These are phyloP conservation scores for Arbutus unedo DNA, from an alignment of 148 eudicot species.

Conservation along the genomic window DNA sequence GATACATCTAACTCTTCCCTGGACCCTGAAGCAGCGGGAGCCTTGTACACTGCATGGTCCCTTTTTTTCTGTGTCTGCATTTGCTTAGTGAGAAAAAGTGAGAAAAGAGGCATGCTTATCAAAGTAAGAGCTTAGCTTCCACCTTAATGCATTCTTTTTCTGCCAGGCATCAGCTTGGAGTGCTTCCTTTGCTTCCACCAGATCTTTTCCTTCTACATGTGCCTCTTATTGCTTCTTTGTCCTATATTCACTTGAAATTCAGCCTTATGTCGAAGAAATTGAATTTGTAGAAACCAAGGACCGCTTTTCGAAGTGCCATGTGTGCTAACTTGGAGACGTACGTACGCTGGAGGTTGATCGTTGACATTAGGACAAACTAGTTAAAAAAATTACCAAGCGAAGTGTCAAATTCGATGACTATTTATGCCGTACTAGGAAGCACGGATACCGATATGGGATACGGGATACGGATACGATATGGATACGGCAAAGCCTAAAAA, in stretches of 20 bases:
- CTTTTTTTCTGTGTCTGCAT: background rate
- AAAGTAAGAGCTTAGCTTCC: background rate
- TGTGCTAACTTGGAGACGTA: background rate
- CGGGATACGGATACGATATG: too few species aligned
- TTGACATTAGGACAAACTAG: background rate
- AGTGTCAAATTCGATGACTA: background rate
- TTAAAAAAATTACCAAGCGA: background rate
- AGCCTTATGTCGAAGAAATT: background rate
- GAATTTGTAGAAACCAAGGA: background rate
- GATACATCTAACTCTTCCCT: too few species aligned
- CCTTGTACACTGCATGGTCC: too few species aligned
- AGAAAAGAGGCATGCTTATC: background rate
- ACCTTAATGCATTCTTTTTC: background rate
- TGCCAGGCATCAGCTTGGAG: too few species aligned
- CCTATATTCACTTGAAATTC: background rate
- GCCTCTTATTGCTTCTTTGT: conserved; percentile 3
- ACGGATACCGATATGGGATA: too few species aligned
- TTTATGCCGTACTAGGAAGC: background rate
- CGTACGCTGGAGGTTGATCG: background rate
- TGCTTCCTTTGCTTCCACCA: background rate
- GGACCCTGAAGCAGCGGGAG: too few species aligned
- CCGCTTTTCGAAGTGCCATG: background rate
- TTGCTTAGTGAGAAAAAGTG: background rate
- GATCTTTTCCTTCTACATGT: background rate
- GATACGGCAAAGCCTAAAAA: too few species aligned